phyloP scores from a whole-genome alignment of 1,139 yeast species.

The Wickerhamiella infanticola region DNA sequence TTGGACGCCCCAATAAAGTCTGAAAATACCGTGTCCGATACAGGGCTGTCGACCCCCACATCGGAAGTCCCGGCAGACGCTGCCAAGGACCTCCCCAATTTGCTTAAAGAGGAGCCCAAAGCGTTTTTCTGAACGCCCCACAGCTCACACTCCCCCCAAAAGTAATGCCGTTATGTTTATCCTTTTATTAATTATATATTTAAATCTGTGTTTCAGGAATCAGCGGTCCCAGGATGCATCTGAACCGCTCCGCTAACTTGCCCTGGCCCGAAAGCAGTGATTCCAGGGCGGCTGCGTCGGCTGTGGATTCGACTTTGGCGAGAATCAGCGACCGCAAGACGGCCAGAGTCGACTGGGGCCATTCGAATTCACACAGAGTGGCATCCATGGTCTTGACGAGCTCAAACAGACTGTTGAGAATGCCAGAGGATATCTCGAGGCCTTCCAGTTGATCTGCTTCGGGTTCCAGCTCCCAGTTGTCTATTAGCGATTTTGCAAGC shows the following conservation, averaged over 20 bases:
- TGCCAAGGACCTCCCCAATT: not conserved
- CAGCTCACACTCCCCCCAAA: not conserved
- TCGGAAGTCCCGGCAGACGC: not conserved
- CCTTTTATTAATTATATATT: not conserved
- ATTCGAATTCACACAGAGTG: not conserved
- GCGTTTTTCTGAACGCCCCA: not conserved
- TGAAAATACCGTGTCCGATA: not conserved
- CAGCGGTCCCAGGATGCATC: not conserved
- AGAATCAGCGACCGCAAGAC: not conserved
- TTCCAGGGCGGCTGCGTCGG: not conserved
- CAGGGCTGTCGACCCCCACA: not conserved
- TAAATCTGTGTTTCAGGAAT: not conserved
- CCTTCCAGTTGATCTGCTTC: not conserved
- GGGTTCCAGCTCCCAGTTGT: conserved; percentile 1
- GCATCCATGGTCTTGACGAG: not conserved
- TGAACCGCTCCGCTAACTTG: not conserved
- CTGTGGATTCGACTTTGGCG: not conserved
- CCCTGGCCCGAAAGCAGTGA: not conserved
- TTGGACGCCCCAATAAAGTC: not conserved
- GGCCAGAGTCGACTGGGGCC: not conserved
- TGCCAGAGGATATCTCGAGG: not conserved
- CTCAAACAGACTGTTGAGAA: not conserved
- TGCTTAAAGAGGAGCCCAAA: not conserved
- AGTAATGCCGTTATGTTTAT: not conserved
- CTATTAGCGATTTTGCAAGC: conserved; percentile 3